Evolutionary conservation across 2,329 filamentous ascomycete species (phyloP), one percentile per base, ranked within the genome.

Genomic region (Boeremia lycopersici): DNA sequence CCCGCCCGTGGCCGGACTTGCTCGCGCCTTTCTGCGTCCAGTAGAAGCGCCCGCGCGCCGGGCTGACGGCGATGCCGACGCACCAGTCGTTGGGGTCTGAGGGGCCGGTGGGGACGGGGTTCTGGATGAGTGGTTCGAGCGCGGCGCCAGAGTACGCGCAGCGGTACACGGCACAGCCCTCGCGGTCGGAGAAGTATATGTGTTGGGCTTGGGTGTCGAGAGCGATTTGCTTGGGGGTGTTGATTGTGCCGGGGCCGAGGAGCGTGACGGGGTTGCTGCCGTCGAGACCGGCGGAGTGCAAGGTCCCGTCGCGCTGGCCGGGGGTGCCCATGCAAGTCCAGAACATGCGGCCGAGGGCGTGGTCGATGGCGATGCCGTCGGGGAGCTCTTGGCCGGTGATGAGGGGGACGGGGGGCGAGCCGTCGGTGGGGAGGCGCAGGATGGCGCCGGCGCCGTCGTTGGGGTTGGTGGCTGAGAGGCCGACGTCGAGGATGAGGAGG

Each of bases 1-100:
- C 84, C 3, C 79, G 76, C 0, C 85, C 85, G 35, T 77, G 64
- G 1, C 69, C 71, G 0, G 74, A 77, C 65, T 86, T 86, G 3
- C 78, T 77, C 0, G 76, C 71, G 0, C 85, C 84, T 61, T 87
- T 86, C 46, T 86, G 84, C 0, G 81, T 83, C 84, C 84, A 87
- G 74, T 82, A 86, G 40, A 87, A 74, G 36, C 78, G 76, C 12
- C 77, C 76, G 1, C 71, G 69, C 0, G 67, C 54, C 0, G 71
- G 70, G 3, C 78, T 77, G 0, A 87, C 74, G 0, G 79, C 68
- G 34, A 87, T 76, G 1, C 85, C 84, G 8, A 87, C 84, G 49
- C 82, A 84, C 82, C 82, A 85, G 4, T 74, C 59, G 28, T 47
- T 81, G 9, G 62, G 57, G 28, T 81, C 77, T 12, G 48, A 48